phyloP scores from a whole-genome alignment of 164 flowering plant genomes.

The Liquidambar formosana region DNA sequence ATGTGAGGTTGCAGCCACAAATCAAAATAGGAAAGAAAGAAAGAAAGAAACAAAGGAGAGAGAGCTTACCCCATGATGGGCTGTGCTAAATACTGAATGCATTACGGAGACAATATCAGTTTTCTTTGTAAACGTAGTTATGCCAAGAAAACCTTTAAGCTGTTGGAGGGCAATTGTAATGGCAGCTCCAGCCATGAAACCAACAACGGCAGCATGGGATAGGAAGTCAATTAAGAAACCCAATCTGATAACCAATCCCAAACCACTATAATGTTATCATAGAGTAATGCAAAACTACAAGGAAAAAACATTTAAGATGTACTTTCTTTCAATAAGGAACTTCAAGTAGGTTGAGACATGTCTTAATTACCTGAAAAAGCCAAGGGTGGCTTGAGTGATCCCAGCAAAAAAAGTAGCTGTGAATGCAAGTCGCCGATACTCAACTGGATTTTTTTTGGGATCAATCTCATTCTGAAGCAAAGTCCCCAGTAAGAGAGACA shows the following conservation, averaged over 20 bases:
- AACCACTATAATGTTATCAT: neutral
- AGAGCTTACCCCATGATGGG: constrained; percentile 69
- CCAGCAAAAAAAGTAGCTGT: constrained; percentile 98
- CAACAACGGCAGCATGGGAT: constrained; percentile 96
- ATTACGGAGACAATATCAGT: constrained; percentile 74
- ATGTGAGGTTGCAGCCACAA: neutral
- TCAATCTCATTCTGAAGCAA: constrained; percentile 73
- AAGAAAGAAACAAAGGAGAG: neutral
- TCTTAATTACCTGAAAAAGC: constrained; percentile 63
- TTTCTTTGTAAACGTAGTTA: constrained; percentile 67
- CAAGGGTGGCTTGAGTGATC: constrained; percentile 79
- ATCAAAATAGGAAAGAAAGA: no score
- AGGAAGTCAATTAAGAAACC: constrained; percentile 94
- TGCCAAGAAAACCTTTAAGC: constrained; percentile 93
- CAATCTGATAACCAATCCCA: constrained; percentile 42
- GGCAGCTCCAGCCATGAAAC: constrained; percentile 98
- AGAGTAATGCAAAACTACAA: neutral
- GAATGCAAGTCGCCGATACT: constrained; percentile 76
- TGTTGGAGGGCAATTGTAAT: constrained; percentile 93
- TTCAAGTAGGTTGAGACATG: no score
- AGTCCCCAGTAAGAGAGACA: constrained; percentile 83
- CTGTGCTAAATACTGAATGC: constrained; percentile 59
- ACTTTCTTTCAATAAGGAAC: neutral
- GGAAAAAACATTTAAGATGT: neutral
- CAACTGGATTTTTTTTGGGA: constrained; percentile 34